phyloP scores from a whole-genome alignment of 2,329 filamentous ascomycete species.

The Talaromyces albobiverticillius region DNA sequence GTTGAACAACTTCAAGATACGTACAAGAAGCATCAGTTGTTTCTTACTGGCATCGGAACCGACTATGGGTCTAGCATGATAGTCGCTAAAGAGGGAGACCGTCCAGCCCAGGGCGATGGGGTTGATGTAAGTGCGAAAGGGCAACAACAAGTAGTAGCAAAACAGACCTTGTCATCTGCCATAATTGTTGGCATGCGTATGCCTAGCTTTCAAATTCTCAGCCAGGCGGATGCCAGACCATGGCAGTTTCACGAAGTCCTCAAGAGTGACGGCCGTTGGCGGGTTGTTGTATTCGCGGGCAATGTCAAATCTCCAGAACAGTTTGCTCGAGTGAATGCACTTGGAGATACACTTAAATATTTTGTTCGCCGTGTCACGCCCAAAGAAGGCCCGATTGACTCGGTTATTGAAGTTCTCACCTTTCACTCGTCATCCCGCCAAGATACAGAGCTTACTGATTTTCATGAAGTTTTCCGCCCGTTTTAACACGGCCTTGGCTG shows the following conservation, averaged over 20 bases:
- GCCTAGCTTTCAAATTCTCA: conserved; percentile 50
- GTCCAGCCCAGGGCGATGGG: too few species aligned
- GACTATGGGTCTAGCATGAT: conserved; percentile 50
- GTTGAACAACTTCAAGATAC: conserved; percentile 57
- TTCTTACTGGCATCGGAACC: conserved; percentile 59
- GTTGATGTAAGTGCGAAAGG: too few species aligned
- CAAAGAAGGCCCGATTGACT: too few species aligned
- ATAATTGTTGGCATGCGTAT: conserved; percentile 39
- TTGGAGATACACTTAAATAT: too few species aligned
- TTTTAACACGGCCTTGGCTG: neutral
- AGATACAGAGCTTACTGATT: conserved; percentile 5
- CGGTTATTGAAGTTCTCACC: conserved; percentile 1
- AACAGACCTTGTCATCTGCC: too few species aligned
- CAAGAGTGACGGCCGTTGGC: too few species aligned
- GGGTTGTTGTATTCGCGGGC: too few species aligned
- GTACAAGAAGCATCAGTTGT: conserved; percentile 56
- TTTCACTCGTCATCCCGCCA: conserved; percentile 11
- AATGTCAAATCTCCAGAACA: too few species aligned
- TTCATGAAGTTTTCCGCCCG: neutral
- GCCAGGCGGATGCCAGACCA: conserved; percentile 37
- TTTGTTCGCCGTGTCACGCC: too few species aligned
- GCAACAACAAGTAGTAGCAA: conserved; percentile 13
- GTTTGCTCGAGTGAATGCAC: too few species aligned
- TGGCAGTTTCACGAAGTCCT: conserved; percentile 39
- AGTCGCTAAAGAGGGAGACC: too few species aligned